Evolutionary conservation across 192 early-diverging fungal species (phyloP), one percentile per base, ranked within the genome.

Genomic region (Martensiomyces pterosporus): DNA sequence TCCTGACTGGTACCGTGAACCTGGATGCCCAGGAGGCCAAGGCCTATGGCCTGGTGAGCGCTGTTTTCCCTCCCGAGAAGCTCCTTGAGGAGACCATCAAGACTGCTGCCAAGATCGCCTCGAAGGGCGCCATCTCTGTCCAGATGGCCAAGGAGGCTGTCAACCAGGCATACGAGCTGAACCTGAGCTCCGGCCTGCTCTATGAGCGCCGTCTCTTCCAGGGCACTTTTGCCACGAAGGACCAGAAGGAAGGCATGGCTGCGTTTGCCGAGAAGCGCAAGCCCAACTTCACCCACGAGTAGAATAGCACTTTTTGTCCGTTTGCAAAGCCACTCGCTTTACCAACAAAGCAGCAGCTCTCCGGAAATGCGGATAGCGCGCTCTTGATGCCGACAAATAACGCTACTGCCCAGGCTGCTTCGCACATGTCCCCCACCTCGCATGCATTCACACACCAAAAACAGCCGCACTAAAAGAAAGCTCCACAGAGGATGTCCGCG

Each of bases 101-200:
- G 84, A 85, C 84, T 10, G 96, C 91, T 13, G 70, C 81, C 49
- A 81, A 80, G 59, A 97, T 99, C 68, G 92, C 94, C 8, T 57
- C 52, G 39, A 82, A 89, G 83, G 87, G 88, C 25, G 82, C 87
- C 32, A 90, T 92, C 22, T 80, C 82, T 29, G 85, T 92, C 34
- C 81, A 94, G 70, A 93, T 96, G 90, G 85, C 82, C 59, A 97
- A 97, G 83, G 96, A 99, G 66, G 83, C 88, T n/a, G 82, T 97
- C 19, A 93, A 99, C 77, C 82, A 87, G 65, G 89, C 94, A 1
- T 97, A 85, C 62, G 96, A 99, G 70, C 58, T 93, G 43, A 80
- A 82, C 14, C 77, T 99, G 32, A 62, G 70, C 38, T 84, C 91
- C 43, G 96, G 96, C 40, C 67, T 93, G 35, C 81, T 83, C 56